Evolutionary conservation across 2,329 filamentous ascomycete genomes (phyloP), one percentile per base, ranked within the genome.

Genomic region (Aureobasidium sp.): DNA sequence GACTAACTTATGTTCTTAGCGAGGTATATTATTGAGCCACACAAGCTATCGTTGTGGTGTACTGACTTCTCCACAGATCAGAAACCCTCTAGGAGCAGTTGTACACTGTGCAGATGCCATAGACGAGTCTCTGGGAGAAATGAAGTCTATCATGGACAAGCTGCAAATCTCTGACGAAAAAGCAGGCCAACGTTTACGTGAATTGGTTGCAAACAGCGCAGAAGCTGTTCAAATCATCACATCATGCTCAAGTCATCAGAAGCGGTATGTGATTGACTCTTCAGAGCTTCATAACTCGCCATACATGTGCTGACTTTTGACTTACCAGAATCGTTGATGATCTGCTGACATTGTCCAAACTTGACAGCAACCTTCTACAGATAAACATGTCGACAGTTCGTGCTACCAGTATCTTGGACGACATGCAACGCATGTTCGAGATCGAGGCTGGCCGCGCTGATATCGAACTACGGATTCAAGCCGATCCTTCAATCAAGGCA

Each of bases 201-300:
- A 65, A 15, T 64, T 67, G 1, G 70, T 68, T 52, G 66, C 70
- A 15, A 70, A 70, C 35, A 72, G 71, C 45, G 62, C 70, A 11
- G 68, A 72, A 19, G 70, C 73, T 19, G 74, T 73, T 7, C 72
- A 77, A 44, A 77, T 75, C 35, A 78, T 80, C 61, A 71, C 76
- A 39, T 71, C 76, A 40, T 80, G 78, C 64, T 75, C 75, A 6
- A 72, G 76, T 29, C 78, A 80, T 61, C 77, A 79, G 62, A 79
- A 78, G 63, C 69, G 76, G 53, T 57, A 45, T 29, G 40, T 24
- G 8, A 9, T 27, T 17, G 22, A 29, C 15, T n/a, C 17, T 29
- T 8, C 2, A 45, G 31, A 31, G 29, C 12, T 24, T 45, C 24
- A 31, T 8, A 5, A 48, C 7, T n/a, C 12, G n/a, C 6, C 5